Evolutionary conservation across 495 filamentous ascomycete genomes (phyloP).

Genomic region (Podospora didyma): DNA sequence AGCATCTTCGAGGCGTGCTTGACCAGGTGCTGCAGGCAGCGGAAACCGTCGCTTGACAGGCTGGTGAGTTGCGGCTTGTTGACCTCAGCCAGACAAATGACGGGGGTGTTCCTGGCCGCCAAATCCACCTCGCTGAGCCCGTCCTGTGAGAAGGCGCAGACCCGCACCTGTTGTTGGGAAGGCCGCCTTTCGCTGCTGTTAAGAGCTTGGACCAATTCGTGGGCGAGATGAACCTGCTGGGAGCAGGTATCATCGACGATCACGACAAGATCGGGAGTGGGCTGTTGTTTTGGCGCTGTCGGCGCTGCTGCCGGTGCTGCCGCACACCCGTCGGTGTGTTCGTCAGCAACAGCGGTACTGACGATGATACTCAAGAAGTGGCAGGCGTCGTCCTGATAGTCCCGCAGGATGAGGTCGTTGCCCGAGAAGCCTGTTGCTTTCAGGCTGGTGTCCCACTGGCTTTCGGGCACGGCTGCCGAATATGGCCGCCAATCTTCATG

Average conservation of each 20-base stretch:
- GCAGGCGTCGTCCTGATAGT: constrained; percentile 25
- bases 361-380: background rate
- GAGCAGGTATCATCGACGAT: too few species aligned
- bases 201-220: too few species aligned
- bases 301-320: too few species aligned
- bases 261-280: too few species aligned
- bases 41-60: constrained; percentile 28
- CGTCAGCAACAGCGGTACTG: too few species aligned
- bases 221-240: too few species aligned
- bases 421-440: constrained; percentile 42
- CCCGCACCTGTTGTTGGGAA: background rate
- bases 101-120: constrained; percentile 16
- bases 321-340: too few species aligned
- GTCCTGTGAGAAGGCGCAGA: constrained; percentile 7
- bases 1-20: constrained; percentile 22
- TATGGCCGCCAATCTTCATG: background rate
- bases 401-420: constrained; percentile 36
- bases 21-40: constrained; percentile 33
- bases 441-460: constrained; percentile 39
- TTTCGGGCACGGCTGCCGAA: background rate
- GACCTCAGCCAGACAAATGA: constrained; percentile 45
- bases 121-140: constrained; percentile 9
- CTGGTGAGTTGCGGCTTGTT: constrained; percentile 39
- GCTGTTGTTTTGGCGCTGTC: too few species aligned
- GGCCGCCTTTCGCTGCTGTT: too few species aligned